Base-by-base conservation (phyloP, 1,284 basidiomycete species). In the Blastosporella zonata region DNA sequence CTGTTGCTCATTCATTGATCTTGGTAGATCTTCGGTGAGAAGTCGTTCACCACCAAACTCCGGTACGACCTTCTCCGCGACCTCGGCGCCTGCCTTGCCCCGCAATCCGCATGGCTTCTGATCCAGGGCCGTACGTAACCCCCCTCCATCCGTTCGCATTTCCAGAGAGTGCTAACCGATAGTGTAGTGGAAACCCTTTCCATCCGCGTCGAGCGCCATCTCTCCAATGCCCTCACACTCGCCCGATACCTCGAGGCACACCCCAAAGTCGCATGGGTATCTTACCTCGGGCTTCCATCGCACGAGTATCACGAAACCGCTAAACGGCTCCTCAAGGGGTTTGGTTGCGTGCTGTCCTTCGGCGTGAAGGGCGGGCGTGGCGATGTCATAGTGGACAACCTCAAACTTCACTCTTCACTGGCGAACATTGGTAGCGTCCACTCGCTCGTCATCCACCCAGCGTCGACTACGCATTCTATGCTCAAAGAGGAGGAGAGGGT, bases 391-490 rank as follows among this genome's bases (percentile, higher is more conserved):
- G 43, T 44, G 1, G 43, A 44, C 21, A 36, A 36, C n/a, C 34
- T 44, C 9, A 44, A 36, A n/a, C 33, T 44, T 2, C 34, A 36
- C 25, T 44, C 43, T 2, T 44, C 43, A 8, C 25, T 44, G 21
- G 43, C 43, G 2, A 44, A 44, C 13, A 36, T 44, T 13, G 43
- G 43, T 4, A 36, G 34, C 18, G 43, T 44, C 3, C 43, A 44
- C 18, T 44, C 43, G 20, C 43, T 44, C 13, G 82, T 84, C 17
- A 85, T 88, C 55, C 85, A 88, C 61, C 87, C 87, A 6, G 78
- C 79, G 15, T 75, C 79, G 36, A 92, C 90, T 31, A 92, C 88
- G 6, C 89, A 91, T 64, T 77, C 82, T 57, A 87, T 90, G 67
- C 69, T 90, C 43, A 73, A 70, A 10, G 71, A 70, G 22, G 78